These are phyloP conservation scores for Sporisorium graminicola DNA, from an alignment of 1,284 basidiomycete species.

Conservation along the genomic window DNA sequence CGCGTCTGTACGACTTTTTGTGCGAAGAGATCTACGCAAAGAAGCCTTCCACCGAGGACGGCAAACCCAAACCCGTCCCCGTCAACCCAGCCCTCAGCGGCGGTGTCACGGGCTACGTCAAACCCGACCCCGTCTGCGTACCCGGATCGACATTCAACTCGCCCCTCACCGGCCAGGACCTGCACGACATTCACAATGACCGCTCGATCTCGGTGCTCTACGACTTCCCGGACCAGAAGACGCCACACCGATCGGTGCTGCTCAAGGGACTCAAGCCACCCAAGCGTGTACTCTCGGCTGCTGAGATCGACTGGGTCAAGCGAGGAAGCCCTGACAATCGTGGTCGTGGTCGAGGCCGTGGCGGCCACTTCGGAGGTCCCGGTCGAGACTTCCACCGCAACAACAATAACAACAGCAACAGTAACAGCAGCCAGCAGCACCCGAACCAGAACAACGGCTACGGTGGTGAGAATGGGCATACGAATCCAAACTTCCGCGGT, in stretches of 20 bases:
- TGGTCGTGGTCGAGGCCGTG: constrained; percentile 70
- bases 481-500: constrained; percentile 4
- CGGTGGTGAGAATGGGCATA: constrained; percentile 8
- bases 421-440: constrained; percentile 5
- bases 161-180: constrained; percentile 73
- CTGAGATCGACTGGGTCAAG: constrained; percentile 80
- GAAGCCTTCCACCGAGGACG: constrained; percentile 33
- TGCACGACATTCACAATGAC: constrained; percentile 85
- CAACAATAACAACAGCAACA: constrained; percentile 11
- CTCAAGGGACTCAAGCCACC: constrained; percentile 80
- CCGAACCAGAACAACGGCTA: neutral
- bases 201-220: constrained; percentile 87
- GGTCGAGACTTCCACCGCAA: constrained; percentile 51
- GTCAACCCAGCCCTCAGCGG: constrained; percentile 80
- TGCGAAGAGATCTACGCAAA: constrained; percentile 87
- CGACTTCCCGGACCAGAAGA: constrained; percentile 87
- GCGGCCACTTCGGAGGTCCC: constrained; percentile 43
- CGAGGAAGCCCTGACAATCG: constrained; percentile 71
- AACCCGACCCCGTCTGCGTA: constrained; percentile 87
- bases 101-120: constrained; percentile 83
- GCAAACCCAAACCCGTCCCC: constrained; percentile 65
- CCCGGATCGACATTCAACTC: constrained; percentile 90
- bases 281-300: constrained; percentile 76
- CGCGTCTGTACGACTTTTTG: constrained; percentile 86
- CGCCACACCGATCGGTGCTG: constrained; percentile 86